A percentile compares a stretch with the other conserved stretches of the same genome.
Evolutionary conservation across 345 rosid species (phyloP).

Genomic region (Syzygium grande): DNA sequence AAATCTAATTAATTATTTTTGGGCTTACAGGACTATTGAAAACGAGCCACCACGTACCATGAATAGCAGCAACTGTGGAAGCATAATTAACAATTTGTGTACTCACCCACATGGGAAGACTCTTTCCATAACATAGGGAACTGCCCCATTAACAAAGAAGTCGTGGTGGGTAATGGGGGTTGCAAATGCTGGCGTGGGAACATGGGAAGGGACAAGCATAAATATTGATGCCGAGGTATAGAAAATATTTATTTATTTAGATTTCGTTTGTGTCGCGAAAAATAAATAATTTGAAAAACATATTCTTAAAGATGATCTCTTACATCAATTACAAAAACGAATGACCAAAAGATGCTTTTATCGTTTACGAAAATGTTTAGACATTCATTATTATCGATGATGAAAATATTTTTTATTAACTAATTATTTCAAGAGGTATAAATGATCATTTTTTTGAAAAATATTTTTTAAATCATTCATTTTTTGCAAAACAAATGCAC

Average conservation of each 20-base stretch:
- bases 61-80: neutral
- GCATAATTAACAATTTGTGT: neutral
- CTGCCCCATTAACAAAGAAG: neutral
- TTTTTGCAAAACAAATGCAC: accelerated
- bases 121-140: neutral
- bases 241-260: neutral
- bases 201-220: neutral
- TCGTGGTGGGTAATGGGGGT: neutral
- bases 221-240: neutral
- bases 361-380: neutral
- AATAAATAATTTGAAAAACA: neutral
- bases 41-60: neutral
- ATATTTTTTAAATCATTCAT: neutral
- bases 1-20: neutral
- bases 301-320: too few relatives aligned
- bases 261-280: neutral
- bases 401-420: neutral
- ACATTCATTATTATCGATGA: neutral
- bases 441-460: too few relatives aligned
- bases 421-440: neutral
- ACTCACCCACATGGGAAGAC: neutral
- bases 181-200: neutral
- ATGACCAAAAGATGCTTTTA: neutral
- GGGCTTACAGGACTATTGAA: neutral
- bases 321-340: neutral